phyloP scores from a whole-genome alignment of 164 flowering plant genomes.

The Vitis vinifera region DNA sequence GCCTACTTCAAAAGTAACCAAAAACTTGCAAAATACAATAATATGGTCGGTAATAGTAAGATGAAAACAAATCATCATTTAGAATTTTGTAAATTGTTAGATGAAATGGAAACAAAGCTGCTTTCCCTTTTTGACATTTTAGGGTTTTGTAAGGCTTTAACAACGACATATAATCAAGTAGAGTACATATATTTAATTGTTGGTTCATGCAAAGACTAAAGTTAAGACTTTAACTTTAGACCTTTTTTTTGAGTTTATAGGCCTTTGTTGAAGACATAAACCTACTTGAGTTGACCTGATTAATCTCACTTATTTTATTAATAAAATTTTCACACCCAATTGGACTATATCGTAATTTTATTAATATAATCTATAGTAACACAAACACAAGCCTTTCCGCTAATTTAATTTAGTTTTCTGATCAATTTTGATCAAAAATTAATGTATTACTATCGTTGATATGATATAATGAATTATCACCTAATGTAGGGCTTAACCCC shows the following conservation, averaged over 20 bases:
- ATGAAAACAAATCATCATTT: background rate
- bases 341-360: background rate
- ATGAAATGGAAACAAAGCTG: background rate
- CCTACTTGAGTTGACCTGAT: background rate
- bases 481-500: no score
- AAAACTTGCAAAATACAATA: background rate
- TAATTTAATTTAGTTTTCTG: no score
- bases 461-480: no score
- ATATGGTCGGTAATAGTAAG: background rate
- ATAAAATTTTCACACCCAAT: background rate
- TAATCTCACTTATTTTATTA: background rate
- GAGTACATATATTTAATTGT: no score
- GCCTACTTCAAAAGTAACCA: background rate
- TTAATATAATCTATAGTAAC: background rate
- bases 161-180: no score
- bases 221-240: no score
- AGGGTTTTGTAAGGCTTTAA: background rate
- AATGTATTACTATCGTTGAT: no score
- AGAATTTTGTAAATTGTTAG: background rate
- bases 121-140: constrained; percentile 7
- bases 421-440: no score
- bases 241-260: background rate
- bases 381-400: no score
- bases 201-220: no score
- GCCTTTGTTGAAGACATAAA: constrained; percentile 9